Percentiles rank a stretch among this genome's conserved stretches.
Evolutionary conservation across 306 rosid genomes (phyloP).

Genomic region (Malus asiatica): DNA sequence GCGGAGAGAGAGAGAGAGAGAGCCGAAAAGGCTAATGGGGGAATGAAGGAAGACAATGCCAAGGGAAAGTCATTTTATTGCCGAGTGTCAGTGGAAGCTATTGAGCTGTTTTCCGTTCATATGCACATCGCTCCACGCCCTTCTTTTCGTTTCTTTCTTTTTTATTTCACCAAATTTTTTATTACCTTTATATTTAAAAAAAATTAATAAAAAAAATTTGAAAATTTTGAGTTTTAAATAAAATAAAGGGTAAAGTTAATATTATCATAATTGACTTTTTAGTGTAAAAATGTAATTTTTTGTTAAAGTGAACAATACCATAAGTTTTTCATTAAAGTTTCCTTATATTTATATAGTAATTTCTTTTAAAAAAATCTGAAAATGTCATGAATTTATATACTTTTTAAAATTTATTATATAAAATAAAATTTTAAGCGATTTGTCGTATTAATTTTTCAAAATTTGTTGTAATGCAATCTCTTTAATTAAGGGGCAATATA

Average conservation of each 20-base stretch:
- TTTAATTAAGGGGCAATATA: neutral
- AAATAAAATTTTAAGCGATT: too few species aligned
- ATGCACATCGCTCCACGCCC: constrained; percentile 19
- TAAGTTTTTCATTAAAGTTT: too few species aligned
- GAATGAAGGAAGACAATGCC: constrained; percentile 15
- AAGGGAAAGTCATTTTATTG: constrained; percentile 42
- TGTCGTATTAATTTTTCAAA: too few species aligned
- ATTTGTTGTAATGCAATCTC: too few species aligned
- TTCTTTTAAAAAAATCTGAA: neutral
- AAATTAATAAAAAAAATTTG: too few species aligned
- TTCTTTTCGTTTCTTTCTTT: neutral
- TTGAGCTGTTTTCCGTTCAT: constrained; percentile 47
- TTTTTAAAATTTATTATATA: too few species aligned
- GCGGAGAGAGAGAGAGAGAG: constrained; percentile 14
- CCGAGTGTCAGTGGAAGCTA: constrained; percentile 20
- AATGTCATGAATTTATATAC: too few species aligned
- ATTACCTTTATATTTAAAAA: neutral
- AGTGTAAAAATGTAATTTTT: too few species aligned
- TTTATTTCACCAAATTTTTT: neutral
- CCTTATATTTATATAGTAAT: neutral
- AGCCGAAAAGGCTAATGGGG: constrained; percentile 11
- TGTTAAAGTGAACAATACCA: too few species aligned
- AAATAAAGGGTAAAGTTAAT: too few species aligned
- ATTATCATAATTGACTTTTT: too few species aligned
- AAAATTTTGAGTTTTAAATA: too few species aligned